Evolutionary conservation across 1,284 basidiomycete genomes (phyloP).

Genomic region (Austroboletus novae-zelandiae): DNA sequence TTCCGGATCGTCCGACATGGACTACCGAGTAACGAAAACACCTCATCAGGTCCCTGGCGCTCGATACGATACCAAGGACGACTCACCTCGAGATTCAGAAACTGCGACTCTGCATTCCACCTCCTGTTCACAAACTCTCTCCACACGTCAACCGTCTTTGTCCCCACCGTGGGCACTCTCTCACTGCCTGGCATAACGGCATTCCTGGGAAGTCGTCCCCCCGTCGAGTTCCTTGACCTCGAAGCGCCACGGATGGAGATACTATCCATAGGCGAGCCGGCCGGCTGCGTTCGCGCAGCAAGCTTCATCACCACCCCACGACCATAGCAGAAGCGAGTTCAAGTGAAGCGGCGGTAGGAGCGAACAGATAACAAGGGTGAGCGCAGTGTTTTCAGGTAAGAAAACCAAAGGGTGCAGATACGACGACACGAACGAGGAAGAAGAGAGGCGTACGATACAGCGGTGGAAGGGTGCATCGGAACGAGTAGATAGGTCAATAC

Average conservation of each 20-base stretch:
- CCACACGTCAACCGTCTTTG: constrained; percentile 60
- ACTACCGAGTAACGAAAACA: constrained; percentile 32
- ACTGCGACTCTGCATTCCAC: constrained; percentile 65
- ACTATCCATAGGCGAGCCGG: constrained; percentile 26
- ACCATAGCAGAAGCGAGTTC: constrained; percentile 24
- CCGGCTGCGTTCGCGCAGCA: constrained; percentile 32
- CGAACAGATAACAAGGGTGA: constrained; percentile 38
- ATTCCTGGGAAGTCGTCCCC: constrained; percentile 56
- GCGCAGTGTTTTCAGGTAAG: constrained; percentile 37
- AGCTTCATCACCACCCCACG: constrained; percentile 28
- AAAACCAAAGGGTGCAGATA: constrained; percentile 28
- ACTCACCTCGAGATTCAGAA: constrained; percentile 78
- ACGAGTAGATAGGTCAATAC: constrained; percentile 12
- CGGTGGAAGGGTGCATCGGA: constrained; percentile 7
- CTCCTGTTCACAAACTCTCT: constrained; percentile 66
- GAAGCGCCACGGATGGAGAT: constrained; percentile 35
- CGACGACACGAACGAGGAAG: constrained; percentile 17
- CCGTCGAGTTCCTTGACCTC: constrained; percentile 33
- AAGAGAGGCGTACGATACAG: constrained; percentile 8
- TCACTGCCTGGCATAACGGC: constrained; percentile 39
- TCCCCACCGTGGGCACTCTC: constrained; percentile 17
- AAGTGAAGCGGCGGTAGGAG: constrained; percentile 24
- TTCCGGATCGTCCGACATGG: constrained; percentile 69
- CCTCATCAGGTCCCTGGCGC: constrained; percentile 29
- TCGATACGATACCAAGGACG: background rate